Base-by-base conservation (phyloP, 805 yeast genomes). In the Starmera pachycereana region DNA sequence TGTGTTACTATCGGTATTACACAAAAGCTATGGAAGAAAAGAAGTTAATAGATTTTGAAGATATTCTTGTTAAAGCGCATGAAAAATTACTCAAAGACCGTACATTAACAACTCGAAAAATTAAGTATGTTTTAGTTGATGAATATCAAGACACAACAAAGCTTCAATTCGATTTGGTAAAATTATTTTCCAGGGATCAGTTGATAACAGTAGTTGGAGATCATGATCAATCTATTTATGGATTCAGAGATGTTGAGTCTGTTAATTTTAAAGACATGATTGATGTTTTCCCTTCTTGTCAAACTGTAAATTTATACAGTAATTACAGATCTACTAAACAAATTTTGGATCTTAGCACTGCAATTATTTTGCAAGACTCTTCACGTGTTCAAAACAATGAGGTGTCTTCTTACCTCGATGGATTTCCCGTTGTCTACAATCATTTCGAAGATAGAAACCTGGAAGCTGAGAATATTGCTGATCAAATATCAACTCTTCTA, bases 181-280 rank as follows among this genome's bases (percentile, higher is more conserved):
- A 70, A 44, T 61, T 65, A 5, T 60, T 82, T 29, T 68, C 79
- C 0, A 52, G 54, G 11, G 65, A 64, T 42, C 64, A 71, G 32
- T 51, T 58, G 4, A 71, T 90, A 8, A 85, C 97, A 0, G 79
- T 88, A 1, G 97, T 90, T 2, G 98, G 98, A 1, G 98, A 90
- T 54, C 96, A 96, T 0, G 96, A 92, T 58, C 98, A 90, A 59
- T 81, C 95, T 53, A 90, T 90, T 18, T 90, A 92, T 57, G 87
- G 81, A 0, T 90, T 90, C 50, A 66, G 97, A 44, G 78, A 81
- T 51, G 97, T 97, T 0, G 76, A 77, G 30, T 67, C 81, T 1
- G 62, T 66, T 13, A 88, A 84, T 50, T 85, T 89, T 50, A 61
- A 61, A 33, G 63, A 63, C 12, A 76, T 87, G 84, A 57, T 61